Conservation (phyloP, 768 basidiomycete genomes). For the Suillus variegatus region DNA sequence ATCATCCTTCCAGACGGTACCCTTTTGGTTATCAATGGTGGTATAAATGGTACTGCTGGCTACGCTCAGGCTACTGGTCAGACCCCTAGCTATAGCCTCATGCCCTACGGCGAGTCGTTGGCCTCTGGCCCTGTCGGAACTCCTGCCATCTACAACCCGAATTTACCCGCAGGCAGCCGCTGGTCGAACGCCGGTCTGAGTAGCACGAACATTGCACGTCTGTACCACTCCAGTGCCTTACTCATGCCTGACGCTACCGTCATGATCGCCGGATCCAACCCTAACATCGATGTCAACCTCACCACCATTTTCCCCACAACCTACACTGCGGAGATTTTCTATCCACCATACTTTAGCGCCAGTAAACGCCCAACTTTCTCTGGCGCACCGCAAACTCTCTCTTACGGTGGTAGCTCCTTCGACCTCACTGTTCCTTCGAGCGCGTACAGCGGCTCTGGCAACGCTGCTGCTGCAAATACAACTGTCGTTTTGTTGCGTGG, state of each 20-base stretch:
- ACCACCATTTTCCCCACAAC: constrained; percentile 69
- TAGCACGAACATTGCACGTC: constrained; percentile 65
- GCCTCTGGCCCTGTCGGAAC: constrained; percentile 77
- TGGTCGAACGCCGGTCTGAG: constrained; percentile 71
- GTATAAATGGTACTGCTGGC: constrained; percentile 83
- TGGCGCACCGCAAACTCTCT: constrained; percentile 70
- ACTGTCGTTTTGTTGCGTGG: constrained; percentile 80
- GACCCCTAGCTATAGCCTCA: constrained; percentile 42
- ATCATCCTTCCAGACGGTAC: constrained; percentile 79
- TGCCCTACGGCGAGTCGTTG: constrained; percentile 74
- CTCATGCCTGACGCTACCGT: constrained; percentile 87
- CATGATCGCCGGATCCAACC: constrained; percentile 90
- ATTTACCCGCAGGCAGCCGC: constrained; percentile 64
- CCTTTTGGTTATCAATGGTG: constrained; percentile 84
- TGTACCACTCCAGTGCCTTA: constrained; percentile 94
- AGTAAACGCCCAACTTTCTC: constrained; percentile 64
- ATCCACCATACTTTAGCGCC: constrained; percentile 84
- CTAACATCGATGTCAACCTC: constrained; percentile 79
- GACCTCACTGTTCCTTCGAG: constrained; percentile 68
- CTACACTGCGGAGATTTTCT: constrained; percentile 86
- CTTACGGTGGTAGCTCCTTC: constrained; percentile 84
- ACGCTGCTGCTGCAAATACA: constrained; percentile 71
- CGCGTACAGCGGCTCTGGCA: constrained; percentile 65
- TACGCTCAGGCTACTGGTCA: constrained; percentile 61
- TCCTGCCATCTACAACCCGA: constrained; percentile 86